A percentile compares a stretch with the other conserved stretches of the same genome.
Conservation (phyloP, 108 stramenopile species). For the Poteriospumella lacustris region DNA sequence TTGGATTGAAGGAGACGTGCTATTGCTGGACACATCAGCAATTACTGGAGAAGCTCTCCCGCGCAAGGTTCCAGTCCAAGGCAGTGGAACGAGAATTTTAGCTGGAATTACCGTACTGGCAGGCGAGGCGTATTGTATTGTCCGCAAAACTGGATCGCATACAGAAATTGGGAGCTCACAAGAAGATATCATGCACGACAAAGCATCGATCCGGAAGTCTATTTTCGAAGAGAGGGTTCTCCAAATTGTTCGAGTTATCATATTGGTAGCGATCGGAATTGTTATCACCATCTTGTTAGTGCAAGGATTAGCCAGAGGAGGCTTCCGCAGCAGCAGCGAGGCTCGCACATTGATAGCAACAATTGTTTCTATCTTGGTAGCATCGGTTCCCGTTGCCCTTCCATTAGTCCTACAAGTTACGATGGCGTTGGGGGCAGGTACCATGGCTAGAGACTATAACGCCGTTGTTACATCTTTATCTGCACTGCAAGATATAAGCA, state of each 20-base stretch:
- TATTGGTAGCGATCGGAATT: conserved; percentile 47
- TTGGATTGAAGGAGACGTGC: conserved; percentile 62
- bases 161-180: conserved; percentile 70
- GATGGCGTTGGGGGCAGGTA: conserved; percentile 69
- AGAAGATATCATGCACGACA: conserved; percentile 62
- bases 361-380: conserved; percentile 63
- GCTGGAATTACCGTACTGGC: conserved; percentile 59
- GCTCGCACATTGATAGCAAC: neutral
- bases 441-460: conserved; percentile 64
- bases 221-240: conserved; percentile 69
- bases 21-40: conserved; percentile 67
- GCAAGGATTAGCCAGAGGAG: conserved; percentile 15
- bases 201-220: conserved; percentile 55
- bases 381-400: conserved; percentile 74
- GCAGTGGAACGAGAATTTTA: conserved; percentile 53
- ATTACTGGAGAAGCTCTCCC: conserved; percentile 75
- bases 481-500: conserved; percentile 77
- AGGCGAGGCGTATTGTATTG: conserved; percentile 64
- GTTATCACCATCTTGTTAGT: conserved; percentile 59
- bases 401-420: conserved; percentile 71
- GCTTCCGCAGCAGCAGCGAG: neutral
- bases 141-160: conserved; percentile 56
- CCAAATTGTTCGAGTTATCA: conserved; percentile 59
- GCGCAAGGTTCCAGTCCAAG: conserved; percentile 46
- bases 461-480: conserved; percentile 74